Percentiles rank a stretch among this genome's conserved stretches.
Conservation (phyloP, 2,329 filamentous ascomycete genomes). For the Fusarium proliferatum region DNA sequence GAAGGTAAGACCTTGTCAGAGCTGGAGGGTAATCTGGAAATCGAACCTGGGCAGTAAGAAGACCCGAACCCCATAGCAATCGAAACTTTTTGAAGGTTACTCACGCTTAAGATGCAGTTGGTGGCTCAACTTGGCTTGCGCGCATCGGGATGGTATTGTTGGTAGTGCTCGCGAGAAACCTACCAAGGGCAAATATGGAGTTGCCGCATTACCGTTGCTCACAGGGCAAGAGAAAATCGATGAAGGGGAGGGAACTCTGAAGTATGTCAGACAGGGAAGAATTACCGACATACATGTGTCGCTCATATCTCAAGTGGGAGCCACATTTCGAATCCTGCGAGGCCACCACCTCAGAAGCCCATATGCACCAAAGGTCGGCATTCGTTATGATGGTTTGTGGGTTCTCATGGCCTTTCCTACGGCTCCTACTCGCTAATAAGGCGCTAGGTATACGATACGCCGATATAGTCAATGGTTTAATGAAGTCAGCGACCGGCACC, state of each 20-base stretch:
- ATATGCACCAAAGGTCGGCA: constrained; percentile 62
- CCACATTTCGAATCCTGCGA: constrained; percentile 63
- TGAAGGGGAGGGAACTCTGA: constrained; percentile 45
- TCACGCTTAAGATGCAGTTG: constrained; percentile 56
- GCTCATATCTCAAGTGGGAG: constrained; percentile 61
- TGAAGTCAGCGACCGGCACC: constrained; percentile 50
- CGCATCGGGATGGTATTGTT: constrained; percentile 66
- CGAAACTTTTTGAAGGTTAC: neutral
- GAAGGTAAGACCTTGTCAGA: constrained; percentile 52
- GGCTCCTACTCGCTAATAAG: constrained; percentile 3
- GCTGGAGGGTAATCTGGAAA: constrained; percentile 54
- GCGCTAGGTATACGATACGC: constrained; percentile 59
- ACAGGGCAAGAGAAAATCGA: constrained; percentile 61
- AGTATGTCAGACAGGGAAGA: constrained; percentile 59
- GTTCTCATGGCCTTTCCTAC: constrained; percentile 27
- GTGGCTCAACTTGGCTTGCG: constrained; percentile 69
- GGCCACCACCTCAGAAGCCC: constrained; percentile 62
- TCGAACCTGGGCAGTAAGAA: constrained; percentile 62
- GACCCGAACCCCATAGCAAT: constrained; percentile 20
- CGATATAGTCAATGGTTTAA: constrained; percentile 56
- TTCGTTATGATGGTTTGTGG: constrained; percentile 69
- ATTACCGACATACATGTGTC: constrained; percentile 60
- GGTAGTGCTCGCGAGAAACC: constrained; percentile 56
- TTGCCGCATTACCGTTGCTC: constrained; percentile 62
- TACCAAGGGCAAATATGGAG: constrained; percentile 59